phyloP scores from a whole-genome alignment of 2,329 filamentous ascomycete species.

The Cladosporium sp. region DNA sequence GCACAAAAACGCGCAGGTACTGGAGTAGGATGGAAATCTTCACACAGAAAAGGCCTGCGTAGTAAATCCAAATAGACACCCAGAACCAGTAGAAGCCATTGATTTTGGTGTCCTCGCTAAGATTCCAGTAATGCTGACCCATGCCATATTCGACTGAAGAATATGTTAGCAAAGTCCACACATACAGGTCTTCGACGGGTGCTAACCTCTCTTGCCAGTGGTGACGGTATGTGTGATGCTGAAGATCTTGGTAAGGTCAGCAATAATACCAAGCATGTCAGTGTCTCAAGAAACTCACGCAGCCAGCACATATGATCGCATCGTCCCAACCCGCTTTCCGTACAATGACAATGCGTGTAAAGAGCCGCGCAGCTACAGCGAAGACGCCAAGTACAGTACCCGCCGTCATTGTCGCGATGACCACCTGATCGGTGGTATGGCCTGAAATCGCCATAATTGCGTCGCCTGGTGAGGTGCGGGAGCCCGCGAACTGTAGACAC shows the following conservation, averaged over 20 bases:
- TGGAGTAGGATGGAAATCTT: constrained; percentile 29
- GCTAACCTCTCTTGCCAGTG: constrained; percentile 8
- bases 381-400: constrained; percentile 29
- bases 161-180: neutral
- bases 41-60: constrained; percentile 21
- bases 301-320: constrained; percentile 19
- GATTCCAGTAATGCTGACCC: constrained; percentile 22
- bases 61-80: constrained; percentile 24
- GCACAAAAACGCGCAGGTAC: constrained; percentile 26
- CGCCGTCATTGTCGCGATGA: constrained; percentile 29
- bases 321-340: constrained; percentile 25
- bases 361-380: constrained; percentile 26
- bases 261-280: neutral
- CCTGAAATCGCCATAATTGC: constrained; percentile 22
- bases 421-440: constrained; percentile 29
- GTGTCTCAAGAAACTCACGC: neutral
- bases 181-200: neutral
- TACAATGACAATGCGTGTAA: constrained; percentile 23
- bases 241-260: constrained; percentile 13
- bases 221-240: constrained; percentile 10
- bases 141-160: constrained; percentile 23
- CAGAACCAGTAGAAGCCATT: constrained; percentile 24
- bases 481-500: constrained; percentile 1
- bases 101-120: constrained; percentile 15
- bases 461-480: constrained; percentile 7